phyloP scores from a whole-genome alignment of 1,284 basidiomycete species.

The Leccinum ponderosum region DNA sequence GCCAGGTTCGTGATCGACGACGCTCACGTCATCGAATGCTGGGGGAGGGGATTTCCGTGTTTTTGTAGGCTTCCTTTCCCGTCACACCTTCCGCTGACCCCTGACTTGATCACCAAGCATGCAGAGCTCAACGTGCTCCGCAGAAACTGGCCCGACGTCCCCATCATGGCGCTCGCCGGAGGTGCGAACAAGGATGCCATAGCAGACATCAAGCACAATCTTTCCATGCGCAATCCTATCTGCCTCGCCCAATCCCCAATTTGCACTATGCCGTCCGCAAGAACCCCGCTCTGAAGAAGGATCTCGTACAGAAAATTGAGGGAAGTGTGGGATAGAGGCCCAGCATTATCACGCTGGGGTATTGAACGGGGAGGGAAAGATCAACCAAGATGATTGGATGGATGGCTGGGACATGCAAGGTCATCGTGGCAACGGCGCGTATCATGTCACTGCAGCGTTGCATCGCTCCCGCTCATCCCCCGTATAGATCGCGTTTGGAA shows the following conservation, averaged over 20 bases:
- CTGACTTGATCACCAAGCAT: conserved; percentile 49
- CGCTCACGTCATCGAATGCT: conserved; percentile 89
- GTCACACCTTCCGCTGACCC: not conserved
- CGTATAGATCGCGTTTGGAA: conserved; percentile 84
- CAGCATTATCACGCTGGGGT: conserved; percentile 89
- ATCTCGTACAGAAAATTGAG: conserved; percentile 73
- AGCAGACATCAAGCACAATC: conserved; percentile 74
- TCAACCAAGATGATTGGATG: conserved; percentile 78
- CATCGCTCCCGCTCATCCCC: conserved; percentile 12
- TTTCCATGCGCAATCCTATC: conserved; percentile 64
- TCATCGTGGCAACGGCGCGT: conserved; percentile 89
- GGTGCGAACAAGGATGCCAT: conserved; percentile 84
- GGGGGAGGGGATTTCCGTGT: conserved; percentile 84
- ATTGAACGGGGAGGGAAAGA: conserved; percentile 61
- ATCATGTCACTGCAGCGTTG: conserved; percentile 2
- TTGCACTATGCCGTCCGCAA: conserved; percentile 79
- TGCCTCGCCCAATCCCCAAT: conserved; percentile 79
- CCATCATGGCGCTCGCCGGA: conserved; percentile 96
- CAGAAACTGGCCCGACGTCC: conserved; percentile 72
- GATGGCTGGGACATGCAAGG: conserved; percentile 66
- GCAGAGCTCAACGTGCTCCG: conserved; percentile 69
- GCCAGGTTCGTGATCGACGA: conserved; percentile 96
- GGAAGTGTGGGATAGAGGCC: conserved; percentile 60
- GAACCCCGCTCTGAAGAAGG: conserved; percentile 48
- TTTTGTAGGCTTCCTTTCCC: conserved; percentile 48